Conservation (phyloP, 768 basidiomycete genomes). For the Tricholoma matsutake region DNA sequence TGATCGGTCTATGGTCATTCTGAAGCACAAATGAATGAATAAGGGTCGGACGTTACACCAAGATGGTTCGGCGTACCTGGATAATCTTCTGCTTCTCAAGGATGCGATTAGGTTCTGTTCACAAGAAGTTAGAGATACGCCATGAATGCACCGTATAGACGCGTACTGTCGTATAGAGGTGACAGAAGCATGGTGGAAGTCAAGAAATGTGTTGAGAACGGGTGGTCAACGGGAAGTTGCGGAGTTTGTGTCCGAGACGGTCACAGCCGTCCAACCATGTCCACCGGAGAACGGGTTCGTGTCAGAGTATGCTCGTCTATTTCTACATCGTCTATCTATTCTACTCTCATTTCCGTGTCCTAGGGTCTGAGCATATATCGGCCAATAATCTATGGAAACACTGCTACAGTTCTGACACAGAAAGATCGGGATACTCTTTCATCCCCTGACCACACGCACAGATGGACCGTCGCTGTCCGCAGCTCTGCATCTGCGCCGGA, state of each 20-base stretch:
- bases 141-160: neutral
- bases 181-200: conserved; percentile 48
- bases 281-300: conserved; percentile 70
- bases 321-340: conserved; percentile 7
- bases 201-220: conserved; percentile 21
- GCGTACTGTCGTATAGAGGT: conserved; percentile 65
- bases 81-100: conserved; percentile 61
- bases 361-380: conserved; percentile 87
- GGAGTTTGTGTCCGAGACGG: conserved; percentile 28
- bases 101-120: conserved; percentile 59
- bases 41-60: conserved; percentile 7
- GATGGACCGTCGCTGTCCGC: conserved; percentile 94
- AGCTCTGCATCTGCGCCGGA: conserved; percentile 76
- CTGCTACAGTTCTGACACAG: conserved; percentile 71
- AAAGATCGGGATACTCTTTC: conserved; percentile 61
- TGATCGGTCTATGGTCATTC: conserved; percentile 50
- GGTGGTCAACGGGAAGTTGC: conserved; percentile 35
- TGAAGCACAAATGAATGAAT: conserved; percentile 14
- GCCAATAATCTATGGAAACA: conserved; percentile 95
- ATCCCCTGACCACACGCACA: conserved; percentile 82
- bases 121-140: neutral
- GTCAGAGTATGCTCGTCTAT: conserved; percentile 58
- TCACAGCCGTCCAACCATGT: conserved; percentile 37
- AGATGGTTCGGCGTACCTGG: conserved; percentile 47
- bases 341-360: conserved; percentile 11